These are phyloP conservation scores for Penicillium frequentans DNA, from an alignment of 2,329 filamentous ascomycete species.

Conservation along the genomic window DNA sequence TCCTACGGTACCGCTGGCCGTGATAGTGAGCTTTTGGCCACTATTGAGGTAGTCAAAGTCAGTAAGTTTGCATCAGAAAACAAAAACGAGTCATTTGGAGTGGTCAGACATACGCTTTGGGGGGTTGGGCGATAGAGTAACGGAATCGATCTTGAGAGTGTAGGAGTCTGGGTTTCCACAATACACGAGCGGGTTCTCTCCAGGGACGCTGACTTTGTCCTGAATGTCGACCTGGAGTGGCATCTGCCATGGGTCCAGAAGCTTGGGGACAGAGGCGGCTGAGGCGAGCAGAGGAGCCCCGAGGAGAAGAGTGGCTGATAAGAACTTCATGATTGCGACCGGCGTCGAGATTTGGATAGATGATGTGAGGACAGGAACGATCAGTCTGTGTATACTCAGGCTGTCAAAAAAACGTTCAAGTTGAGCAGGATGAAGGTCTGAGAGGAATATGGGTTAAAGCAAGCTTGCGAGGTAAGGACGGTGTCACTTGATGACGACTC, in stretches of 20 bases:
- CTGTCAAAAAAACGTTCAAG: background rate
- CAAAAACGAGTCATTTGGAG: background rate
- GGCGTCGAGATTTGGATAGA: background rate
- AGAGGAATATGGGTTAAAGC: background rate
- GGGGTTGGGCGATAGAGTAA: slow-evolving; percentile 87
- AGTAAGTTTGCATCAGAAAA: slow-evolving; percentile 3
- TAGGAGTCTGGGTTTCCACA: slow-evolving; percentile 71
- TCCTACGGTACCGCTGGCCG: slow-evolving; percentile 72
- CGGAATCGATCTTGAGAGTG: slow-evolving; percentile 72
- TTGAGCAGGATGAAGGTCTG: background rate
- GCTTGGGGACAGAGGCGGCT: slow-evolving; percentile 43
- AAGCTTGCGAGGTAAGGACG: background rate
- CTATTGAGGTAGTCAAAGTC: slow-evolving; percentile 48
- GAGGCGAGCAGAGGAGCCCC: slow-evolving; percentile 45
- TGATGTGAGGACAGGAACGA: background rate
- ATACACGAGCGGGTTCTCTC: slow-evolving; percentile 80
- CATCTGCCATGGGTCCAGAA: slow-evolving; percentile 54
- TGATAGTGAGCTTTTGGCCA: slow-evolving; percentile 74
- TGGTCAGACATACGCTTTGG: slow-evolving; percentile 66
- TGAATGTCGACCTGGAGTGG: slow-evolving; percentile 46
- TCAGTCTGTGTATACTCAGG: background rate
- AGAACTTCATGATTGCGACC: slow-evolving; percentile 42
- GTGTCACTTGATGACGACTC: slow-evolving; percentile 6
- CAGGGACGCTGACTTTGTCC: slow-evolving; percentile 67
- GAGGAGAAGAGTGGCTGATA: slow-evolving; percentile 42